Conservation (phyloP, 306 rosid genomes). For the Hylodesmum podocarpum region DNA sequence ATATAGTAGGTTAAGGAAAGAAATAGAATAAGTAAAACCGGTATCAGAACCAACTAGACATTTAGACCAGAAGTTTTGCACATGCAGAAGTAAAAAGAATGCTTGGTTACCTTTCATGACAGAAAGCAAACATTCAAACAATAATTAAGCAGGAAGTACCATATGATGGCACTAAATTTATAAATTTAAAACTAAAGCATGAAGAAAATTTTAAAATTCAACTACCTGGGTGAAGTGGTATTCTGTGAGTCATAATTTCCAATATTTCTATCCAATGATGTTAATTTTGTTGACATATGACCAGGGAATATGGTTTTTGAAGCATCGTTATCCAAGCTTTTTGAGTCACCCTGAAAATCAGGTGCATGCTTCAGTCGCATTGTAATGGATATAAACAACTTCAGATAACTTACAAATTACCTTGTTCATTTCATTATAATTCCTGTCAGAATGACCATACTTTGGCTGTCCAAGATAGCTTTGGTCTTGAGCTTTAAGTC, state of each 20-base stretch:
- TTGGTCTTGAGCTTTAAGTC: conserved; percentile 50
- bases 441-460: conserved; percentile 47
- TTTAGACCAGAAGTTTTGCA: not conserved
- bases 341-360: conserved; percentile 57
- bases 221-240: conserved; percentile 69
- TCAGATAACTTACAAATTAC: conserved; percentile 39
- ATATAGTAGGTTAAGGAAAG: not conserved
- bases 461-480: conserved; percentile 60
- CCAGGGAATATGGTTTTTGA: conserved; percentile 57
- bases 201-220: not conserved
- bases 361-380: conserved; percentile 35
- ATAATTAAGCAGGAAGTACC: not conserved
- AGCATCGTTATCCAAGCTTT: conserved; percentile 52
- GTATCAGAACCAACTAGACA: not conserved
- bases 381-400: conserved; percentile 23
- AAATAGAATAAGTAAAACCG: conserved; percentile 9
- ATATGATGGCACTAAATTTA: not conserved
- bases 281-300: conserved; percentile 47
- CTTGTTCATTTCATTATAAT: conserved; percentile 63
- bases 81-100: not conserved
- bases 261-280: conserved; percentile 56
- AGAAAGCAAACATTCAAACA: conserved; percentile 1
- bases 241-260: conserved; percentile 55
- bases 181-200: not conserved
- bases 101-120: not conserved